Evolutionary conservation across 352 stramenopile species (phyloP).

Genomic region (Thraustotheca clavata): DNA sequence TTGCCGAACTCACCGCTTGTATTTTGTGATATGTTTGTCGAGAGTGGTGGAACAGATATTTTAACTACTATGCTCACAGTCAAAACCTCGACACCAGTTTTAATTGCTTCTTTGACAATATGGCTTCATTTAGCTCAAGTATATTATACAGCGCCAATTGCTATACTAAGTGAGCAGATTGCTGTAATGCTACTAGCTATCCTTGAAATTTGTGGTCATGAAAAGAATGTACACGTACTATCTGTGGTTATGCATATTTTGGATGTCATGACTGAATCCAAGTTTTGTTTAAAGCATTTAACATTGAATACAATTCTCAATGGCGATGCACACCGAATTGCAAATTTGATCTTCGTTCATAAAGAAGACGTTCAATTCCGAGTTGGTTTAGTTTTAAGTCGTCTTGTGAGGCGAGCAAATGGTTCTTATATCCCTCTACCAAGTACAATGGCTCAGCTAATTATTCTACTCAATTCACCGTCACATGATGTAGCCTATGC

Average conservation of each 20-base stretch:
- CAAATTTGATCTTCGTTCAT: conserved; percentile 13
- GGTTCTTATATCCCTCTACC: background rate
- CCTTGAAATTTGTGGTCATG: background rate
- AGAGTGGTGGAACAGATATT: background rate
- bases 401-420: background rate
- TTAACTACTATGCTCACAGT: background rate
- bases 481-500: conserved; percentile 15
- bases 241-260: background rate
- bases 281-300: background rate
- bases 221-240: background rate
- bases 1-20: background rate
- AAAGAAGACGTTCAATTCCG: background rate
- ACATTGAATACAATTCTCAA: conserved; percentile 3
- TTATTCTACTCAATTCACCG: background rate
- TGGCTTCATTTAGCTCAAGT: background rate
- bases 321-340: background rate
- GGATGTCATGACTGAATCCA: conserved; percentile 7
- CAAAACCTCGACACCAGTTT: too few relatives aligned
- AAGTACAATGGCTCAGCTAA: background rate
- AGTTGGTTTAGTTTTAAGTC: background rate
- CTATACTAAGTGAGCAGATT: background rate
- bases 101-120: background rate
- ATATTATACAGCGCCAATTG: background rate
- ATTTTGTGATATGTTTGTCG: conserved; percentile 12
- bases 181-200: background rate